phyloP scores from a whole-genome alignment of 176 grass and related monocot genomes.

The Raddia guianensis region DNA sequence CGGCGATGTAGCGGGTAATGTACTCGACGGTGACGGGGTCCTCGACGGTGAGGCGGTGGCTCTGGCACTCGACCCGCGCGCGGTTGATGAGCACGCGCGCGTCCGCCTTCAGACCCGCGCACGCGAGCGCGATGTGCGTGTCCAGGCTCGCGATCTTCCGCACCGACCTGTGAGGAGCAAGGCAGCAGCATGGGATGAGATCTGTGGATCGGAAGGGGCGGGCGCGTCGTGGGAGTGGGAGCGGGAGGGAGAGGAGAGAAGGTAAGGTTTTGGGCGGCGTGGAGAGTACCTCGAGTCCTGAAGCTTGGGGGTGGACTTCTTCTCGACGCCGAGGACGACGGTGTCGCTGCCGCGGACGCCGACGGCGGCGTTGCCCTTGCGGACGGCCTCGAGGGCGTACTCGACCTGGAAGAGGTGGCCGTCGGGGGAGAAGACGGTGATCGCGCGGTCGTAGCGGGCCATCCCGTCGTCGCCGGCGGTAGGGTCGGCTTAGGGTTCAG shows the following conservation, averaged over 20 bases:
- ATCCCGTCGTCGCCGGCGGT: constrained; percentile 45
- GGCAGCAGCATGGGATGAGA: not conserved
- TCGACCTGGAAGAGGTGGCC: constrained; percentile 99
- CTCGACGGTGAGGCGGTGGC: constrained; percentile 89
- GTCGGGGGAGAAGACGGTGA: constrained; percentile 99
- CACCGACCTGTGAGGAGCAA: constrained; percentile 51
- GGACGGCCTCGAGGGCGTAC: constrained; percentile 98
- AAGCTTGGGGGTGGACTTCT: constrained; percentile 99
- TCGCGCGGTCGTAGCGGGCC: constrained; percentile 99
- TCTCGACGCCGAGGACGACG: constrained; percentile 98
- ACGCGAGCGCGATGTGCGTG: constrained; percentile 88
- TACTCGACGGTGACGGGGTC: constrained; percentile 97
- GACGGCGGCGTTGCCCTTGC: constrained; percentile 98
- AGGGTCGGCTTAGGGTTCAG: constrained; percentile 42
- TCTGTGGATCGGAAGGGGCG: not conserved
- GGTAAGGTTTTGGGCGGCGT: not conserved
- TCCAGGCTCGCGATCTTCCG: constrained; percentile 93
- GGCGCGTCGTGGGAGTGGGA: not conserved
- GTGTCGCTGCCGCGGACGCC: constrained; percentile 93
- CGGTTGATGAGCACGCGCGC: constrained; percentile 92
- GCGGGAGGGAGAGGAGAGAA: too few relatives aligned
- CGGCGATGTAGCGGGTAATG: constrained; percentile 96
- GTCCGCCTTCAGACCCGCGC: constrained; percentile 97
- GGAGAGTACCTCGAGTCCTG: constrained; percentile 80
- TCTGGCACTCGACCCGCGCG: constrained; percentile 95